Conservation (phyloP, 2,329 filamentous ascomycete genomes). For the Drechslerella dactyloides region DNA sequence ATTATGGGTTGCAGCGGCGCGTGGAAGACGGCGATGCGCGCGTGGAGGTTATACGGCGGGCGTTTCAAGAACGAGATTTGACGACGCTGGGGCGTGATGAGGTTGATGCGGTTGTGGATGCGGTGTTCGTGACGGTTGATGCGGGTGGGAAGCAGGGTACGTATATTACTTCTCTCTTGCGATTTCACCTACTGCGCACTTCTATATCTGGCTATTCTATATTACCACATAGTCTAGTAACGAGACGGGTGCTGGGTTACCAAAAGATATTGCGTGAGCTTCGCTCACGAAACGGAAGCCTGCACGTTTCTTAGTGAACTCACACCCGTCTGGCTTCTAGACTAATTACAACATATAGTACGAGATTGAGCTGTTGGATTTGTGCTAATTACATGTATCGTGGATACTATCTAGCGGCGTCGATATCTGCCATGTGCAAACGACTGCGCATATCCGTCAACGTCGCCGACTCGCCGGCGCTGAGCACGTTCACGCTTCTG, state of each 20-base stretch:
- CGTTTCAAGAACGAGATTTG: constrained; percentile 69
- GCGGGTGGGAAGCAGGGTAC: constrained; percentile 60
- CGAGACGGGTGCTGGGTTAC: no score
- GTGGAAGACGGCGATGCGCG: constrained; percentile 59
- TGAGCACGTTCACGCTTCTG: constrained; percentile 88
- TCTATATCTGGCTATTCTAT: no score
- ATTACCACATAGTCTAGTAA: constrained; percentile 4
- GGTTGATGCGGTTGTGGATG: constrained; percentile 79
- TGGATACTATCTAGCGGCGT: constrained; percentile 61
- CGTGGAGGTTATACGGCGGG: constrained; percentile 58
- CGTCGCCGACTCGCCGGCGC: constrained; percentile 81
- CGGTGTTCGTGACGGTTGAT: constrained; percentile 81
- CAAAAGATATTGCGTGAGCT: no score
- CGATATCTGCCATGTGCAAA: constrained; percentile 76
- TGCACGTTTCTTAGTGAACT: constrained; percentile 2
- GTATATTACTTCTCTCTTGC: no score
- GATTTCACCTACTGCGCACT: no score
- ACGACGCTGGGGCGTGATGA: constrained; percentile 79
- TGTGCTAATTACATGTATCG: background rate
- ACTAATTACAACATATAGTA: background rate
- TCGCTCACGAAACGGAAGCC: no score
- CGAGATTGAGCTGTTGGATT: background rate
- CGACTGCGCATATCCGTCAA: constrained; percentile 88
- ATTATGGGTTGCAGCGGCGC: constrained; percentile 64
- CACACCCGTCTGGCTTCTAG: no score